Percentiles rank a stretch among this genome's conserved stretches.
Evolutionary conservation across 2,329 filamentous ascomycete species (phyloP).

Genomic region (Alternaria panax): DNA sequence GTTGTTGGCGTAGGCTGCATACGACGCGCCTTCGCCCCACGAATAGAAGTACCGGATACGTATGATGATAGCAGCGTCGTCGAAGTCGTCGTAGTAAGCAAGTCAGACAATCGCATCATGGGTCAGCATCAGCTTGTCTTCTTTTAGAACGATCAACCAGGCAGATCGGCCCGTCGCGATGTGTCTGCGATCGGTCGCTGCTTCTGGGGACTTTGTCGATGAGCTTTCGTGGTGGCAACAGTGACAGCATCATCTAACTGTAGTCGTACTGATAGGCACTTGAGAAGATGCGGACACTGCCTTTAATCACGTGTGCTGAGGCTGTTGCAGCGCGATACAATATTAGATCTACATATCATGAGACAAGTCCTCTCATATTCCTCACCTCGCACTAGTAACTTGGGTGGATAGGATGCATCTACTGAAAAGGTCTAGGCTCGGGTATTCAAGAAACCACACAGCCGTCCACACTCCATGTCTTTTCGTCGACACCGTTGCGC

Average conservation of each 20-base stretch:
- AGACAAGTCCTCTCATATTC: neutral
- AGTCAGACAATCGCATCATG: neutral
- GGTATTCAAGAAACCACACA: neutral
- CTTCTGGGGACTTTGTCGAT: too few species aligned
- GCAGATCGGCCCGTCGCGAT: neutral
- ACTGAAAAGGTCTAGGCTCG: neutral
- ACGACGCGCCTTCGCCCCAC: neutral
- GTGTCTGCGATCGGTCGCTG: too few species aligned
- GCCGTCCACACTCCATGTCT: constrained; percentile 16
- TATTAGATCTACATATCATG: too few species aligned
- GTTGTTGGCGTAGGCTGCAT: neutral
- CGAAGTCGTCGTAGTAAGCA: neutral
- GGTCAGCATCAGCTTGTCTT: neutral
- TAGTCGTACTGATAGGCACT: too few species aligned
- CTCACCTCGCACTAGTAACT: neutral
- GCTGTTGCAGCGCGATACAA: too few species aligned
- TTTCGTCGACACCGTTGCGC: constrained; percentile 48
- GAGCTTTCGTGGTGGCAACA: too few species aligned
- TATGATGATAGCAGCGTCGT: neutral
- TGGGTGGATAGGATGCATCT: neutral
- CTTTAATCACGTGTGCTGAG: too few species aligned
- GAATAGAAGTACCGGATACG: neutral
- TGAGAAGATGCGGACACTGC: too few species aligned
- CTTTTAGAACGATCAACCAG: neutral
- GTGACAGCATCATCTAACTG: too few species aligned